Evolutionary conservation across 306 rosid genomes (phyloP), one percentile per base, ranked within the genome.

Genomic region (Pterocarpus santalinus): DNA sequence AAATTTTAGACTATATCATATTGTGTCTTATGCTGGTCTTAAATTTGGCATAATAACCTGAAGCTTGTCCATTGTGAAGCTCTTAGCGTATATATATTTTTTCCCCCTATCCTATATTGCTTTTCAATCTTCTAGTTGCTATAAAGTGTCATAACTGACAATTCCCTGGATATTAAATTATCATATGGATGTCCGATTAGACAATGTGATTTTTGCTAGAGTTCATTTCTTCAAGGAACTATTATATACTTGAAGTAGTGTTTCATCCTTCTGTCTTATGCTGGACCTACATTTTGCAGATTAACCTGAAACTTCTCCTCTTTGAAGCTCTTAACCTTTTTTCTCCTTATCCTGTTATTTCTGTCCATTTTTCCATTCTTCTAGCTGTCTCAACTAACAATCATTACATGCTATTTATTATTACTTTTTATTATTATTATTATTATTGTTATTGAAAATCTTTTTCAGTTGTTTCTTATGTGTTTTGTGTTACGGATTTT

Each of bases 61-160:
- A 13, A 11, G 36, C n/a, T 46, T 9, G 13, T 78, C 76, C 17
- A 12, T 67, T 41, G 65, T 63, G 63, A 41, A 60, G 41, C 36
- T 67, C 22, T 15, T 47, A 17, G 53, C 8, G 2, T 79, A 44
- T 15, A 46, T 39, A 22, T 49, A 22, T 52, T 75, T 10, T 62
- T 70, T 51, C 5, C 56, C 64, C 5, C 1, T 14, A 41, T 32
- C 63, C 64, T 12, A 47, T 47, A 2, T 9, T 47, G 57, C 8
- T 33, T 72, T 41, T 15, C 15, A 71, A 73, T 63, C 76, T 79
- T 44, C 76, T 83, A 16, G 11, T 32, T 56, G 58, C 65, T 81
- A 44, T 62, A 36, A 22, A 22, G 68, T 87, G 88, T 66, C 66
- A 43, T 36, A 65, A 77, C 67, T 77, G 34, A 66, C 41, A 39